A percentile compares a stretch with the other conserved stretches of the same genome.
phyloP scores from a whole-genome alignment of 345 rosid genomes.

The Salix caprea region DNA sequence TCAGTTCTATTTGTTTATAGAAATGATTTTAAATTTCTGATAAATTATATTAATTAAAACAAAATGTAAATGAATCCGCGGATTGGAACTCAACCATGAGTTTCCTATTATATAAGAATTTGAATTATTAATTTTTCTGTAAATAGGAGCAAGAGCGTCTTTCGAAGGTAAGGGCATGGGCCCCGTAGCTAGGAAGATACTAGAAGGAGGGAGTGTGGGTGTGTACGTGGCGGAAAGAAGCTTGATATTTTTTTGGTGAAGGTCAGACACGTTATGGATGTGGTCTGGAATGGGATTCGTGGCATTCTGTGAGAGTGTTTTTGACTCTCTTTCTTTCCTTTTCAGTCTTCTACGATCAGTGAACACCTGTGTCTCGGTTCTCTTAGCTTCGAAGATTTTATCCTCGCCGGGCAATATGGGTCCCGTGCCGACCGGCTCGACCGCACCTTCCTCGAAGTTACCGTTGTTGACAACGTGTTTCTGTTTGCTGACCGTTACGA shows the following conservation, averaged over 20 bases:
- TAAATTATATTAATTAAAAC: no score
- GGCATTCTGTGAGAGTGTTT: neutral
- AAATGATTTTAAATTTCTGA: no score
- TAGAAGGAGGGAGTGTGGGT: neutral
- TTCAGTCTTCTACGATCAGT: neutral
- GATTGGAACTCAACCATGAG: neutral
- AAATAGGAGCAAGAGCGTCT: neutral
- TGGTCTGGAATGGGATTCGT: neutral
- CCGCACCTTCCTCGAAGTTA: slow-evolving; percentile 33
- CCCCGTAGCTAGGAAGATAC: neutral
- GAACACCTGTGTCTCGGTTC: neutral
- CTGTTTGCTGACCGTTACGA: slow-evolving; percentile 14
- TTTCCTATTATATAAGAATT: neutral
- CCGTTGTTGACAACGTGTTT: neutral
- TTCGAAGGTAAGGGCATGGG: neutral
- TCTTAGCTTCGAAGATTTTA: neutral
- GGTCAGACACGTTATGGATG: neutral
- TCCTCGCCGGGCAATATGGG: neutral
- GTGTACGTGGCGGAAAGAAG: neutral
- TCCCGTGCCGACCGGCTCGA: neutral
- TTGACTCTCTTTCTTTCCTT: neutral
- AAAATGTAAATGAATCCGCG: no score
- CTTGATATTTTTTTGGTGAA: neutral
- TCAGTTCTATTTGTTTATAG: no score
- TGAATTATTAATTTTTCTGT: neutral